Percentiles rank a stretch among this genome's conserved stretches.
These are phyloP conservation scores for Phytopythium cucurbitacearum DNA, from an alignment of 352 stramenopile genomes.

Conservation along the genomic window DNA sequence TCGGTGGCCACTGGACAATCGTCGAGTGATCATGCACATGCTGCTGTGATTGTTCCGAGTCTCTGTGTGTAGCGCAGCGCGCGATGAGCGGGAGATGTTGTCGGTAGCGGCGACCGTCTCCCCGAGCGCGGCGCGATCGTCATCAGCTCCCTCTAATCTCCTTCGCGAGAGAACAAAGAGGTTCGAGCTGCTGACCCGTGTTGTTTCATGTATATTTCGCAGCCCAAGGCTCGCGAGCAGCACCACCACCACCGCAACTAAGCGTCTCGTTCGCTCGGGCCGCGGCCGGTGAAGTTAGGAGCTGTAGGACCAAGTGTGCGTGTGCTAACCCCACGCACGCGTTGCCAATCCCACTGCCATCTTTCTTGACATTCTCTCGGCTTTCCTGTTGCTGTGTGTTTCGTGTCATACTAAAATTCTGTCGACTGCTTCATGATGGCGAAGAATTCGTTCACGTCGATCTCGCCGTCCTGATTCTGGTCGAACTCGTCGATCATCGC, in stretches of 20 bases:
- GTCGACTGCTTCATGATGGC: conserved; percentile 86
- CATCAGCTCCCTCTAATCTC: conserved; percentile 46
- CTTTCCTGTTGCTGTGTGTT: background rate
- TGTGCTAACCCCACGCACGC: conserved; percentile 1
- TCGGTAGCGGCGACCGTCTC: too few species aligned
- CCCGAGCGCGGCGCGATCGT: conserved; percentile 2
- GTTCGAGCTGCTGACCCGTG: conserved; percentile 22
- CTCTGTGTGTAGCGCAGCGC: too few species aligned
- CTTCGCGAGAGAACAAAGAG: conserved; percentile 16
- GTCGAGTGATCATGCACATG: background rate
- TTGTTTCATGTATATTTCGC: background rate
- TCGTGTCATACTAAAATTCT: conserved; percentile 36
- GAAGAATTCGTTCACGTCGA: conserved; percentile 89
- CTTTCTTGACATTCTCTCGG: conserved; percentile 3
- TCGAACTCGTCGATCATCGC: conserved; percentile 96
- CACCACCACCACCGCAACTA: conserved; percentile 83
- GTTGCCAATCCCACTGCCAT: conserved; percentile 20
- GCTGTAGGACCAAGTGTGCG: conserved; percentile 12
- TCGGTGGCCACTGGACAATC: too few species aligned
- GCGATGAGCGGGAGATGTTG: too few species aligned
- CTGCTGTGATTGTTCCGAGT: background rate
- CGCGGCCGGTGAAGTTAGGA: background rate
- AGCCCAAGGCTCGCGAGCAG: conserved; percentile 40
- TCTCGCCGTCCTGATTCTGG: conserved; percentile 90
- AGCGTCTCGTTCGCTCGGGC: conserved; percentile 9